Conservation (phyloP, 2,329 filamentous ascomycete species). For the Venturia pyrina region DNA sequence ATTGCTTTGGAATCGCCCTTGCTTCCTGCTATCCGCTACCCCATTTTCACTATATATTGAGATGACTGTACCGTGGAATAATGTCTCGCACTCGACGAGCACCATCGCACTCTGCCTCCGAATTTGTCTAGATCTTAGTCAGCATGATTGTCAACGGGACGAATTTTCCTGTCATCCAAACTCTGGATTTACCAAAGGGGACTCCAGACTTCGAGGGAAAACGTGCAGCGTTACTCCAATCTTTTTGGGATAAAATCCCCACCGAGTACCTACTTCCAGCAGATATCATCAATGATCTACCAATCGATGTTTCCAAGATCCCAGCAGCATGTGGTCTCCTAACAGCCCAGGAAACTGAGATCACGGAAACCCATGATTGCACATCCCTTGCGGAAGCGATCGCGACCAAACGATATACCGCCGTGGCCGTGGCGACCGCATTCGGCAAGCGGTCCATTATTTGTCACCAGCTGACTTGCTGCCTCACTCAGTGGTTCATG, state of each 20-base stretch:
- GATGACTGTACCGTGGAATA: background rate
- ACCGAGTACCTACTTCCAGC: constrained; percentile 8
- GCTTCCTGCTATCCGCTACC: background rate
- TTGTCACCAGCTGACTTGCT: constrained; percentile 20
- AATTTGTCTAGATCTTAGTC: background rate
- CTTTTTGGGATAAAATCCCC: constrained; percentile 14
- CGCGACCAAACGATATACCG: constrained; percentile 24
- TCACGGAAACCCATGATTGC: constrained; percentile 35
- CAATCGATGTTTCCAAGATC: constrained; percentile 17
- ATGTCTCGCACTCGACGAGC: background rate
- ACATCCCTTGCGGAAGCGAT: constrained; percentile 31
- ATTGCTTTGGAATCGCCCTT: background rate
- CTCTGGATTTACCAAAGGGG: constrained; percentile 16
- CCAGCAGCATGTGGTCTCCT: constrained; percentile 7
- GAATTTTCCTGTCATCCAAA: constrained; percentile 12
- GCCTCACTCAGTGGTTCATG: constrained; percentile 30
- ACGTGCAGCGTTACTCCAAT: constrained; percentile 15
- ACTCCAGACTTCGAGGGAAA: constrained; percentile 17
- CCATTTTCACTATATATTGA: background rate
- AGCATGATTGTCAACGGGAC: background rate
- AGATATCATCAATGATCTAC: constrained; percentile 15
- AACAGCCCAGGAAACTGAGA: constrained; percentile 33
- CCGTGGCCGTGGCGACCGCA: constrained; percentile 29
- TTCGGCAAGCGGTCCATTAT: constrained; percentile 32
- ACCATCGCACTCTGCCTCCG: background rate